Conservation (phyloP, 164 flowering plant species). For the Nelumbo lutea region DNA sequence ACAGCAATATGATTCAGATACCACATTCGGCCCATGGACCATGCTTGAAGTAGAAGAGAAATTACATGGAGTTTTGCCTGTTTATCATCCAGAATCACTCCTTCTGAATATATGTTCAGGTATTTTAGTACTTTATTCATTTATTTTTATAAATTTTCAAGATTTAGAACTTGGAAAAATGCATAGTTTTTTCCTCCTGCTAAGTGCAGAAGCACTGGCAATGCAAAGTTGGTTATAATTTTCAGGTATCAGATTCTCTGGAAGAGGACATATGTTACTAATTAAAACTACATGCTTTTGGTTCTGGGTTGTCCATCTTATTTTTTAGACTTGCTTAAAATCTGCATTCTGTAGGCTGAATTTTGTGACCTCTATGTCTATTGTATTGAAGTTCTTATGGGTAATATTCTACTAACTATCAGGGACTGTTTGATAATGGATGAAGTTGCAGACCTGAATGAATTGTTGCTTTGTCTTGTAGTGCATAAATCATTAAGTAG, state of each 20-base stretch:
- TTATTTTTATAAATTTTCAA: not conserved
- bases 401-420: too few species aligned
- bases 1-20: conserved; percentile 17
- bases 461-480: too few species aligned
- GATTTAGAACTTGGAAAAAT: not conserved
- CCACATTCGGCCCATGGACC: conserved; percentile 31
- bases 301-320: not conserved
- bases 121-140: conserved; percentile 15
- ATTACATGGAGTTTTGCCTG: conserved; percentile 52
- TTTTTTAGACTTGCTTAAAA: not conserved
- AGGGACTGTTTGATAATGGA: too few species aligned
- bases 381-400: not conserved
- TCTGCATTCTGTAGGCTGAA: not conserved
- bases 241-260: not conserved
- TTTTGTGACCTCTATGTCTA: not conserved
- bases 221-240: conserved; percentile 4
- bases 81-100: conserved; percentile 76
- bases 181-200: too few species aligned
- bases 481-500: too few species aligned
- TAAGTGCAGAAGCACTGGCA: too few species aligned
- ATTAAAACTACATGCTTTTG: not conserved
- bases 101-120: conserved; percentile 67
- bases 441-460: too few species aligned
- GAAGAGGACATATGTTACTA: not conserved
- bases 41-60: conserved; percentile 51